These are phyloP conservation scores for Scleroderma citrinum DNA, from an alignment of 768 basidiomycete species.

Conservation along the genomic window DNA sequence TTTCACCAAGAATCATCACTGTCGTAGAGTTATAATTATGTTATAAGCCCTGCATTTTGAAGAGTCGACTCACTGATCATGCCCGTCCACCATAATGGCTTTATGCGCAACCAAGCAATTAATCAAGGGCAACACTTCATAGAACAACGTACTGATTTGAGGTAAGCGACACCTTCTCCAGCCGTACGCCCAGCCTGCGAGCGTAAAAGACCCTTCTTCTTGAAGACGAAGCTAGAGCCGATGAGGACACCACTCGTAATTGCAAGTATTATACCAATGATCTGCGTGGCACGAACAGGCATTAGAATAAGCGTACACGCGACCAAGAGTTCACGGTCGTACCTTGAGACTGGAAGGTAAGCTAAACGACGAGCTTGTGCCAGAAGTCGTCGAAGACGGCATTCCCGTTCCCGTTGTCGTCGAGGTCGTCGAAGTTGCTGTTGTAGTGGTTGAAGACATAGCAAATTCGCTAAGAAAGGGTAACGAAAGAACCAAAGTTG, in stretches of 20 bases:
- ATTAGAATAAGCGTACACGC: background rate
- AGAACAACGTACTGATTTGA: constrained; percentile 71
- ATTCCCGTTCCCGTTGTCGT: constrained; percentile 25
- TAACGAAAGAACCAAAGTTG: constrained; percentile 3
- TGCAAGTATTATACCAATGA: constrained; percentile 76
- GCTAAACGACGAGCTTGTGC: constrained; percentile 27
- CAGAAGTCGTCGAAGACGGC: constrained; percentile 34
- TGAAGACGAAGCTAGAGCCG: constrained; percentile 91
- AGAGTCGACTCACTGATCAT: constrained; percentile 66
- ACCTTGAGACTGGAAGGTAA: constrained; percentile 51
- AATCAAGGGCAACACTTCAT: background rate
- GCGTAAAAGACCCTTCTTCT: constrained; percentile 88
- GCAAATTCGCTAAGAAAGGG: constrained; percentile 2
- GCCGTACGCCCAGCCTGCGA: constrained; percentile 75
- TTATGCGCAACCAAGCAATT: constrained; percentile 8
- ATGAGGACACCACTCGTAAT: constrained; percentile 81
- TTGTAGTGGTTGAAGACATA: constrained; percentile 28
- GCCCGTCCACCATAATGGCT: constrained; percentile 91
- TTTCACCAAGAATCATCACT: constrained; percentile 91
- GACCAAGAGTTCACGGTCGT: background rate
- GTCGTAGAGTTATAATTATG: background rate
- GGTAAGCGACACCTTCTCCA: constrained; percentile 88
- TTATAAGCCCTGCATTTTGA: too few species aligned
- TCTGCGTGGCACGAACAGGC: constrained; percentile 29
- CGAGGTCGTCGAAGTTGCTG: constrained; percentile 27